Base-by-base conservation (phyloP, 2,329 filamentous ascomycete species). In the Beauveria medogensis region DNA sequence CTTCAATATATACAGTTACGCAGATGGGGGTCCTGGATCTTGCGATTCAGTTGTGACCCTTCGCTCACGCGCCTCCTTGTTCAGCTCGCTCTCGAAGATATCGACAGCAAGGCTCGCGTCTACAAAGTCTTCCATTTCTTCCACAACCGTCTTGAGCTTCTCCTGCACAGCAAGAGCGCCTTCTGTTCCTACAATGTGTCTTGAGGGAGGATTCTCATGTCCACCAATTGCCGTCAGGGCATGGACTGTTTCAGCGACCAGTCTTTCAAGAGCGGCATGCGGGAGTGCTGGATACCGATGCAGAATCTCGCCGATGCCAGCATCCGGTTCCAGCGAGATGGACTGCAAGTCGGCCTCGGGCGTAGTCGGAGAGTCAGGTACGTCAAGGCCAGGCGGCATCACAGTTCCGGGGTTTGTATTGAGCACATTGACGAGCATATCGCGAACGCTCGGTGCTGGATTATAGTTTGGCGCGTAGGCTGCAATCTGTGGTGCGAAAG, bases 51-150 rank as follows among this genome's bases (percentile, higher is more conserved):
- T 68, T 10, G 61, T 65, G 2, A 66, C 63, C 47, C 72, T 73
- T 26, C 73, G 75, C 57, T 78, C 75, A 55, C 77, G 76, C 3
- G 79, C 81, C 69, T 84, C 81, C 2, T 73, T 74, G 63, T 79
- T 79, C 41, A 83, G 70, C 69, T 83, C 80, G 66, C 76, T 82
- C 47, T 84, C 81, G 63, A 83, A 83, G 30, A 91, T 89, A 71
- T 96, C 92, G 18, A 94, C 92, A 0, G 90, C 88, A 65, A 89
- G 81, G 69, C 92, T 97, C 28, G 92, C 88, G 68, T 96, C 91
- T 30, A 96, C 88, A 73, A 97, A 97, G 67, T 97, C 94, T 73
- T 97, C 94, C 61, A 97, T 77, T 76, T 97, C 94, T 72, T 97
- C 92, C 64, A 91, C 96, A 3, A 97, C 91, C 2, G 92, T 97